Base-by-base conservation (phyloP, 345 rosid genomes). In the Gossypium turneri region DNA sequence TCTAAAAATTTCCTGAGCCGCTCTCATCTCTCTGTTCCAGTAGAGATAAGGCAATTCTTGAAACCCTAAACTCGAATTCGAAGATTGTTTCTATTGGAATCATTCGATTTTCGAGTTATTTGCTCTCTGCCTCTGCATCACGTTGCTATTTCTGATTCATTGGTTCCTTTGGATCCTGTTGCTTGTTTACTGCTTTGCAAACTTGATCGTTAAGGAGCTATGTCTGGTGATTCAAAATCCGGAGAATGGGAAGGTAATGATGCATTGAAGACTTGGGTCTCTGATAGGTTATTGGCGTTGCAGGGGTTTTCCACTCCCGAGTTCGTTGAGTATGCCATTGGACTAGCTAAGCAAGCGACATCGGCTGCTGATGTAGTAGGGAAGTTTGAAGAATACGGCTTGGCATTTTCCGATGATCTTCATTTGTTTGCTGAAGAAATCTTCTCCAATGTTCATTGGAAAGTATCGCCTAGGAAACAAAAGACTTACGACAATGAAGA, bases 221-320 rank as follows among this genome's bases (percentile, higher is more conserved):
- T 52, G 56, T 52, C 56, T 15, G 34, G 62, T 3, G 12, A 24
- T 24, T 22, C 15, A 16, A 16, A 15, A 52, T 16, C 56, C 19
- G 27, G 44, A 15, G 7, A 51, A 51, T 13, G 56, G 16, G 56
- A 3, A 51, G 19, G n/a, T 13, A 15, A 15, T 7, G 56, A 13
- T 76, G 41, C 41, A 1, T 80, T 95, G 72, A 92, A 86, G 86
- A 82, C 84, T 1, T 95, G 95, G 97, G 89, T 95, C 11, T 93
- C 98, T 2, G 96, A 95, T 47, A 90, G 84, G 83, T 79, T 95
- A 77, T 78, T 86, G 13, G 2, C 17, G 1, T 67, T 95, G 17
- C 82, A 90, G 16, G 99, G 94, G 12, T 91, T 84, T 78, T 91
- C 99, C 4, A 86, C 89, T 74, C 60, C 84, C n/a, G 81, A 91